Conservation (phyloP, 371 early-diverging fungal species). For the Rhizopus delemar region DNA sequence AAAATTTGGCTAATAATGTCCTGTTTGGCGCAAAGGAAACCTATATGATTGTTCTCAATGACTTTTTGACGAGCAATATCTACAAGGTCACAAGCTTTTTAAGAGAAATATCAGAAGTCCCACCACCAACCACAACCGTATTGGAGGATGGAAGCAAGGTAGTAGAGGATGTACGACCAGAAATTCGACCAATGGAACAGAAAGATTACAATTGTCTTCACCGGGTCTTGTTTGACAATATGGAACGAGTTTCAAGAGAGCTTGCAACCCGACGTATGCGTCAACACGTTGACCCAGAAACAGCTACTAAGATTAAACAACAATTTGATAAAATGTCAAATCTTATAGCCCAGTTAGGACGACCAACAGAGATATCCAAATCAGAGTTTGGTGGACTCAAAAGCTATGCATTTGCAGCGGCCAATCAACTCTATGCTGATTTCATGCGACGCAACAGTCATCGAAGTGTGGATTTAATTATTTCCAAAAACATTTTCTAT, state of each 20-base stretch:
- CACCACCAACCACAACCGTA: background rate
- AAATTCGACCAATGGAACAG: slow-evolving; percentile 54
- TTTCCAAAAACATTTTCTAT: slow-evolving; percentile 73
- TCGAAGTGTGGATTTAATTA: slow-evolving; percentile 65
- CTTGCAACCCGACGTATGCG: slow-evolving; percentile 52
- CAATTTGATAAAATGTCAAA: slow-evolving; percentile 77
- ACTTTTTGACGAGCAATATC: slow-evolving; percentile 77
- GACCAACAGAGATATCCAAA: slow-evolving; percentile 55
- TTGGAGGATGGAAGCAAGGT: slow-evolving; percentile 1
- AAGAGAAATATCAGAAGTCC: slow-evolving; percentile 57
- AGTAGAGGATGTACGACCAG: slow-evolving; percentile 11
- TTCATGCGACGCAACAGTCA: slow-evolving; percentile 79
- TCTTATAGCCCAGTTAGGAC: slow-evolving; percentile 83
- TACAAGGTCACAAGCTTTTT: slow-evolving; percentile 65
- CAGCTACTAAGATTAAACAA: slow-evolving; percentile 43
- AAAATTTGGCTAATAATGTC: slow-evolving; percentile 93
- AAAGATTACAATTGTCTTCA: slow-evolving; percentile 65
- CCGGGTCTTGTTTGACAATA: slow-evolving; percentile 67
- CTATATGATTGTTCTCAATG: slow-evolving; percentile 87
- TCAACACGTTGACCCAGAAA: slow-evolving; percentile 36
- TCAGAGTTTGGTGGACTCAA: slow-evolving; percentile 53
- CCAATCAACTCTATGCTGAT: slow-evolving; percentile 70
- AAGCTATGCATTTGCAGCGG: slow-evolving; percentile 52
- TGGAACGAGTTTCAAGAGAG: slow-evolving; percentile 72
- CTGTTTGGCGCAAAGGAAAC: slow-evolving; percentile 92